phyloP scores from a whole-genome alignment of 306 rosid genomes.

The Senna siamea region DNA sequence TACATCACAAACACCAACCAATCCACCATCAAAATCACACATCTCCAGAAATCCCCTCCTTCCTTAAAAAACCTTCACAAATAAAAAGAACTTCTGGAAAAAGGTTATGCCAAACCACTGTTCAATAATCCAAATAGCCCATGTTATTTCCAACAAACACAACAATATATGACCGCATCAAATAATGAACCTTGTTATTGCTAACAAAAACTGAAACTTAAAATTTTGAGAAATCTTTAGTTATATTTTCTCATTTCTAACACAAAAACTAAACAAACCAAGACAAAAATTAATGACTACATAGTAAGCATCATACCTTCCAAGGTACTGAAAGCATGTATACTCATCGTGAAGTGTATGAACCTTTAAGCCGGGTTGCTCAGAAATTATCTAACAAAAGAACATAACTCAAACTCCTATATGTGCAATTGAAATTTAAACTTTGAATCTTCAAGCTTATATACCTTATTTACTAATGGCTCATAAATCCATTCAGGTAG shows the following conservation, averaged over 20 bases:
- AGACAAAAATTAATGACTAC: constrained; percentile 2
- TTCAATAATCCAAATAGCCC: constrained; percentile 12
- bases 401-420: constrained; percentile 38
- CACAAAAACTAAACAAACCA: not conserved
- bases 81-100: not conserved
- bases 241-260: not conserved
- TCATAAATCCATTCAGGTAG: constrained; percentile 83
- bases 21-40: constrained; percentile 28
- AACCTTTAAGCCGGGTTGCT: constrained; percentile 74
- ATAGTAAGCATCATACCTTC: constrained; percentile 60
- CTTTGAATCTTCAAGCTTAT: constrained; percentile 13
- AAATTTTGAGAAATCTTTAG: not conserved
- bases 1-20: not conserved
- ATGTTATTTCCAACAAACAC: not conserved
- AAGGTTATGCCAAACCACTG: not conserved
- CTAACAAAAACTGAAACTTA: not conserved
- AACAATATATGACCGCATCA: not conserved
- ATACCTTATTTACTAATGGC: constrained; percentile 79
- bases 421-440: constrained; percentile 26
- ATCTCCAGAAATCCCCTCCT: not conserved
- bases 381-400: constrained; percentile 67
- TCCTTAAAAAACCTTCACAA: constrained; percentile 16
- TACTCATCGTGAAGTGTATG: constrained; percentile 84
- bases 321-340: constrained; percentile 86
- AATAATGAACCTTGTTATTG: not conserved